Evolutionary conservation across 768 basidiomycete species (phyloP), one percentile per base, ranked within the genome.

Genomic region (Fomitopsis serialis): DNA sequence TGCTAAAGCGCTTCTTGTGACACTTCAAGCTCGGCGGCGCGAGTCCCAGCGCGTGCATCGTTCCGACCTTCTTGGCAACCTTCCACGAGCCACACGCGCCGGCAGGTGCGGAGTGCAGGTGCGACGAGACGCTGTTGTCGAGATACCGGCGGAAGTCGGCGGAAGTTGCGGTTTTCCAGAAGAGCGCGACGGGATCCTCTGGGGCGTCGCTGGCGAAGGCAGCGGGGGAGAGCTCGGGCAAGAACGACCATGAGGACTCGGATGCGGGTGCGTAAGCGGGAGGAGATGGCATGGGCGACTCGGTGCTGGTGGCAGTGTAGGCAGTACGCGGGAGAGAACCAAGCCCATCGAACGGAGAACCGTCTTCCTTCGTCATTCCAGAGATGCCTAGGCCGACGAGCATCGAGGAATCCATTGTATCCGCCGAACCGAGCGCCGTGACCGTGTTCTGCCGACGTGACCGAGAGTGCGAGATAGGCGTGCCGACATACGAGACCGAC

Each of bases 291-390:
- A 21, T n/a, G 27, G 13, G 25, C 9, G 9, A 12, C 5, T 11
- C 7, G 23, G 17, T 34, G 27, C 3, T 34, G 22, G 3, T 22
- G 29, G 6, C 9, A 15, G 32, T 6, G 35, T 21, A 36, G 12
- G 21, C 34, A 17, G 23, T 53, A 42, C 52, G 50, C 1, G 55
- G 55, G 22, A 58, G 53, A 17, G 25, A 43, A 12, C 60, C 60
- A 9, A 61, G 54, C 1, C 60, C 60, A 23, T 56, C 48, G 43
- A 61, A 61, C 0, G 50, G 53, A 11, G 57, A 49, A 10, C 57
- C 60, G 37, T 61, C 54, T 21, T 44, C 45, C 32, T 57, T 53
- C n/a, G 48, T n/a, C 46, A 61, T 22, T 22, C 42, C 53, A 9
- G 40, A 43, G 47, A 61, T 51, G 10, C 60, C 60, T 17, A 58